phyloP scores from a whole-genome alignment of 306 rosid genomes.

The Vicia faba region DNA sequence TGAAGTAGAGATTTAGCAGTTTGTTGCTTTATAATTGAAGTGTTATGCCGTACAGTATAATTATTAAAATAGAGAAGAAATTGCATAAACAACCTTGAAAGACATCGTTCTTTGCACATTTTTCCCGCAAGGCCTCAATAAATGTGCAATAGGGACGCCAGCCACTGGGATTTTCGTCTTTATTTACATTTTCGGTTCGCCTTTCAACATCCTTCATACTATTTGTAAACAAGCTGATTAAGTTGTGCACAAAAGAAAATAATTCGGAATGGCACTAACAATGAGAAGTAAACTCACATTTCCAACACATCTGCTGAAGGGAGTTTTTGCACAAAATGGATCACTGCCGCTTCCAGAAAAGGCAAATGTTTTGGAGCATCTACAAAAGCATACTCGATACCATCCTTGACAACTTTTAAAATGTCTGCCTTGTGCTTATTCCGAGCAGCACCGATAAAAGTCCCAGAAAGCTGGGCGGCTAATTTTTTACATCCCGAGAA shows the following conservation, averaged over 20 bases:
- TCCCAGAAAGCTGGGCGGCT: slow-evolving; percentile 85
- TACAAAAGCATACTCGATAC: slow-evolving; percentile 80
- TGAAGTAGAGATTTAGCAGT: slow-evolving; percentile 13
- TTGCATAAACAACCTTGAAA: slow-evolving; percentile 58
- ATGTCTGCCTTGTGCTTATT: slow-evolving; percentile 73
- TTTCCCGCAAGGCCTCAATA: slow-evolving; percentile 68
- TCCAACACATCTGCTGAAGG: slow-evolving; percentile 74
- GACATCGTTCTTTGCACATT: slow-evolving; percentile 78
- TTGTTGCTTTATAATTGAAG: slow-evolving; percentile 16
- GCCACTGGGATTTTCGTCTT: slow-evolving; percentile 96
- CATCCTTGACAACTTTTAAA: slow-evolving; percentile 71
- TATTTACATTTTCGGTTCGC: slow-evolving; percentile 68
- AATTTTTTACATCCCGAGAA: slow-evolving; percentile 73
- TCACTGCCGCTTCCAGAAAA: slow-evolving; percentile 74
- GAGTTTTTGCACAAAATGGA: slow-evolving; percentile 76
- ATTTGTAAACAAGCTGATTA: slow-evolving; percentile 39
- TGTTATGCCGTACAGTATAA: slow-evolving; percentile 1
- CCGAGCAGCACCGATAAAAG: slow-evolving; percentile 77
- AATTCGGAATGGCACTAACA: slow-evolving; percentile 32
- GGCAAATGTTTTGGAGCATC: slow-evolving; percentile 79
- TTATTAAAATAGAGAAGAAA: slow-evolving; percentile 15
- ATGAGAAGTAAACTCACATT: slow-evolving; percentile 55
- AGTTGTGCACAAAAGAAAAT: slow-evolving; percentile 28
- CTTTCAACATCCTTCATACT: slow-evolving; percentile 77
- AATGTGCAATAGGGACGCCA: slow-evolving; percentile 88